Base-by-base conservation (phyloP, 2,329 filamentous ascomycete genomes). In the Cytospora mali region DNA sequence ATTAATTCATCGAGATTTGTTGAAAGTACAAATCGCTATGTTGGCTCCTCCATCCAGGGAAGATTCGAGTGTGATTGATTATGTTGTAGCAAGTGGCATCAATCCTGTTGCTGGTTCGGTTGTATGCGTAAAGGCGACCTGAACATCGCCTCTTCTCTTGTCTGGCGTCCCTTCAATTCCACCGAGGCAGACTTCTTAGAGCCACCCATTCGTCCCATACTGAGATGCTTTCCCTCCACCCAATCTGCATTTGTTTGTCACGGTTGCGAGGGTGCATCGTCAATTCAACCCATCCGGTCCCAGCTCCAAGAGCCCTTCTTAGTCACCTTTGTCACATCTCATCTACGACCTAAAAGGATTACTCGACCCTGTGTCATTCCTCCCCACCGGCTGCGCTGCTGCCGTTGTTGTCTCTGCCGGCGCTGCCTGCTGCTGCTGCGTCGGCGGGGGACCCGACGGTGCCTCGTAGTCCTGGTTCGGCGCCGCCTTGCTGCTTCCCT, bases 401-500 rank as follows among this genome's bases (percentile, higher is more conserved):
- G 83, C 82, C 27, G 83, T 81, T 46, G 83, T 83, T 5, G 77
- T 65, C 7, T 83, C 83, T 7, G 35, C 35, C 4, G 35, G 10
- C 9, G 31, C 6, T 33, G 31, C 31, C 31, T 13, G 13, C 33
- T 57, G 46, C n/a, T 11, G 18, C n/a, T 49, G 56, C 21, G 35
- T 25, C 3, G 57, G 57, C 6, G 57, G 57, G 10, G 57, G 57
- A 1, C 57, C 57, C 3, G 57, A 50, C 28, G 57, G 57, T 11
- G 52, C 35, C 21, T 53, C 55, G 33, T 62, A 58, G 70, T 71
- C 67, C 73, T 86, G 84, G 27, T 74, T 75, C 18, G 82, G 82
- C 64, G 85, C 82, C 58, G 82, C 71, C 75, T 88, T 88, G 58
- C 78, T 77, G 23, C 74, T 77, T 61, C 79, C 81, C 2, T 75